Evolutionary conservation across 495 filamentous ascomycete species (phyloP).

Genomic region (Rostrohypoxylon terebratum): DNA sequence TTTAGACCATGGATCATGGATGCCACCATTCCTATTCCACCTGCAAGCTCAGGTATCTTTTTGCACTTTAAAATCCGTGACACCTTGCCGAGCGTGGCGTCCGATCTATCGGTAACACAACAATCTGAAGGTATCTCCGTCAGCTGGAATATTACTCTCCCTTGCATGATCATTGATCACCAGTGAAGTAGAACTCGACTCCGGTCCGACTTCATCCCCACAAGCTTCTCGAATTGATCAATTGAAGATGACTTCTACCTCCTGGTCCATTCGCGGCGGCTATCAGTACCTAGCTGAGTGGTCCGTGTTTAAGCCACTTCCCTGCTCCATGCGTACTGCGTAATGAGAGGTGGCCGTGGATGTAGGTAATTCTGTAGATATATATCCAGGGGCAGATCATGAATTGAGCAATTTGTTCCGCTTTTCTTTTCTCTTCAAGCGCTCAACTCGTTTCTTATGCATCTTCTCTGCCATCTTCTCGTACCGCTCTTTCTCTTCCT

Average conservation of each 20-base stretch:
- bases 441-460: constrained; percentile 93
- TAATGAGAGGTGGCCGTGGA: background rate
- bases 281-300: background rate
- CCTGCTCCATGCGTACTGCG: background rate
- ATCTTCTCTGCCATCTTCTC: constrained; percentile 97
- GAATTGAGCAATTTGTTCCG: constrained; percentile 96
- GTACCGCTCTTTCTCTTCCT: constrained; percentile 93
- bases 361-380: constrained; percentile 16
- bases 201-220: background rate
- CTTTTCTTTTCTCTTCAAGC: constrained; percentile 94
- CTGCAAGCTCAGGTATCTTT: constrained; percentile 6
- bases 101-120: background rate
- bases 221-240: constrained; percentile 1
- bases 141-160: background rate
- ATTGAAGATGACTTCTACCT: background rate
- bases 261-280: background rate
- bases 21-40: background rate
- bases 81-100: background rate
- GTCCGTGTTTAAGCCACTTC: background rate
- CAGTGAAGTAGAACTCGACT: background rate
- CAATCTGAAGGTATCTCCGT: background rate
- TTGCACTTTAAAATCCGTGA: background rate
- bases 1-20: background rate
- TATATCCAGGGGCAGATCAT: constrained; percentile 57
- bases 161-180: constrained; percentile 10